phyloP scores from a whole-genome alignment of 352 stramenopile genomes.

The Pythium pectinolyticum region DNA sequence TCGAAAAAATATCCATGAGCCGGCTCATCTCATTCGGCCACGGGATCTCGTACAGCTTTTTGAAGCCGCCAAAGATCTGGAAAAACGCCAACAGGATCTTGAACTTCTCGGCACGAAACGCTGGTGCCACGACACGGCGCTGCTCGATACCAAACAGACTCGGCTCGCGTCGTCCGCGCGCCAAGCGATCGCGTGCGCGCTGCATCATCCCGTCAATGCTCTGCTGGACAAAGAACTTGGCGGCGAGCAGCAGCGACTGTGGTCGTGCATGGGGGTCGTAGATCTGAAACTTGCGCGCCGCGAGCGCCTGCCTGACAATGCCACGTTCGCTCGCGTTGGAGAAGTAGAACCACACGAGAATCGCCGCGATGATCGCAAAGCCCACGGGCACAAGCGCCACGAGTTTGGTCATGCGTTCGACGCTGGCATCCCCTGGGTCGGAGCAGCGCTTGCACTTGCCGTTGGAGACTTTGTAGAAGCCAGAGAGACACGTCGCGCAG shows the following conservation, averaged over 20 bases:
- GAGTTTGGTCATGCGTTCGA: conserved; percentile 39
- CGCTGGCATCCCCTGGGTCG: conserved; percentile 36
- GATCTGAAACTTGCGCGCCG: conserved; percentile 57
- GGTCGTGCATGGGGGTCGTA: conserved; percentile 30
- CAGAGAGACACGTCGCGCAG: conserved; percentile 42
- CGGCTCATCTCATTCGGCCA: conserved; percentile 59
- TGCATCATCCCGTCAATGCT: conserved; percentile 19
- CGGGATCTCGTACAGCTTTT: conserved; percentile 71
- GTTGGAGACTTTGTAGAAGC: conserved; percentile 63
- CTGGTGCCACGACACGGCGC: conserved; percentile 18
- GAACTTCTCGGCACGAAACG: conserved; percentile 65
- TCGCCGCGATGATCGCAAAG: conserved; percentile 31
- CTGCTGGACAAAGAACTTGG: conserved; percentile 30
- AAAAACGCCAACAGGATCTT: conserved; percentile 82
- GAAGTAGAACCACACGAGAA: conserved; percentile 49
- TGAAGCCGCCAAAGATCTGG: conserved; percentile 73
- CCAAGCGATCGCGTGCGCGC: conserved; percentile 8
- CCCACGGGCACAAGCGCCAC: conserved; percentile 46
- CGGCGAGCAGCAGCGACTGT: conserved; percentile 27
- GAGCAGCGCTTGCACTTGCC: conserved; percentile 60
- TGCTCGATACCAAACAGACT: conserved; percentile 49
- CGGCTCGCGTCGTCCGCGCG: background rate
- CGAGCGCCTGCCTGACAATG: conserved; percentile 50
- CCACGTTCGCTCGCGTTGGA: conserved; percentile 46
- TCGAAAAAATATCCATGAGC: conserved; percentile 68